Conservation (phyloP, 192 early-diverging fungal genomes). For the Backusella circina region DNA sequence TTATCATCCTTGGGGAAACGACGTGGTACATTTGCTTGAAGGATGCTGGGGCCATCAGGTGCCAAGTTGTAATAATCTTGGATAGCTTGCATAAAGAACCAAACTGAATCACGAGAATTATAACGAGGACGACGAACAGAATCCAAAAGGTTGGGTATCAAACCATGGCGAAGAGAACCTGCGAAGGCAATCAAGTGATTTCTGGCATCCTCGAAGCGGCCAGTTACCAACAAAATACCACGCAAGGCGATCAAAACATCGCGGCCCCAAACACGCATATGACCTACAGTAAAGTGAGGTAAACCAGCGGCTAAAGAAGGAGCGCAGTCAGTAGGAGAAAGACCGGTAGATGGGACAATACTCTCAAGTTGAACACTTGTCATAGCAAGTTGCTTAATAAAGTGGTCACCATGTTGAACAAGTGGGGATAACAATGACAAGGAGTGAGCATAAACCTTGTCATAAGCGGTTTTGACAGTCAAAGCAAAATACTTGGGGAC, state of each 20-base stretch:
- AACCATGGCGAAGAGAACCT: conserved; percentile 85
- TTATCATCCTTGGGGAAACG: conserved; percentile 78
- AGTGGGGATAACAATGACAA: conserved; percentile 57
- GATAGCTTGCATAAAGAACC: conserved; percentile 95
- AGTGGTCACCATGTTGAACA: conserved; percentile 53
- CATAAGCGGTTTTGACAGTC: conserved; percentile 73
- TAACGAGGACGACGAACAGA: conserved; percentile 80
- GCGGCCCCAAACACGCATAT: conserved; percentile 98
- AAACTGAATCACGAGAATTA: conserved; percentile 94
- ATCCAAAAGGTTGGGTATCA: conserved; percentile 97
- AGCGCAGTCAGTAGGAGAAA: conserved; percentile 58
- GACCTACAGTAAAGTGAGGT: conserved; percentile 87
- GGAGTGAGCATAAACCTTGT: conserved; percentile 61
- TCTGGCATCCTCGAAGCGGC: conserved; percentile 78
- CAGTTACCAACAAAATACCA: conserved; percentile 81
- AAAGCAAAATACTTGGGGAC: conserved; percentile 94
- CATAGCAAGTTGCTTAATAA: conserved; percentile 71
- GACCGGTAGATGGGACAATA: conserved; percentile 74
- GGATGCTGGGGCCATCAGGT: conserved; percentile 74
- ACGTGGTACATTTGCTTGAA: conserved; percentile 67
- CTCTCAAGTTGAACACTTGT: conserved; percentile 86
- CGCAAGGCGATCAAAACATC: conserved; percentile 93
- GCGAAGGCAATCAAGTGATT: conserved; percentile 91
- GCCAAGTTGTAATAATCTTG: conserved; percentile 75
- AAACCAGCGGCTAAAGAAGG: conserved; percentile 89